Conservation (phyloP, 2,329 filamentous ascomycete species). For the Colletotrichum tanaceti region DNA sequence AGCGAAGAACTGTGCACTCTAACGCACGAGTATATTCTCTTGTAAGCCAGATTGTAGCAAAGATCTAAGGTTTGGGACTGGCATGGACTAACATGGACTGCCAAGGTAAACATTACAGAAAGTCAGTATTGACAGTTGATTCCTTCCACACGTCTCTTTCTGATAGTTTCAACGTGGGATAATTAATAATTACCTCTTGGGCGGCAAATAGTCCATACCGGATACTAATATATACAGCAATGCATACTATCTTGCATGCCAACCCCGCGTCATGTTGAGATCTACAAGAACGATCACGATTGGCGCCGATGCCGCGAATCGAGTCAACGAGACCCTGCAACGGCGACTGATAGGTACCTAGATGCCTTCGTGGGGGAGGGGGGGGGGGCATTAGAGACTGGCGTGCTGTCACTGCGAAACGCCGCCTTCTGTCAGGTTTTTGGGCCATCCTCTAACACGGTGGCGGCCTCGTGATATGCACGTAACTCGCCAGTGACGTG, state of each 20-base stretch:
- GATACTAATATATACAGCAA: not conserved
- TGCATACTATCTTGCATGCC: not conserved
- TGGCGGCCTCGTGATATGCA: slow-evolving; percentile 33
- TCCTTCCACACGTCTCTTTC: no score
- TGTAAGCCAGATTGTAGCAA: no score
- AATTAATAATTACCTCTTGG: no score
- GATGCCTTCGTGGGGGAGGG: no score
- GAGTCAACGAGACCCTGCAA: slow-evolving; percentile 4
- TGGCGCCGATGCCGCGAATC: slow-evolving; percentile 14
- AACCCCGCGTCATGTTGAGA: not conserved
- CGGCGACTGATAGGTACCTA: slow-evolving; percentile 15
- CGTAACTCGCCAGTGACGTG: slow-evolving; percentile 32
- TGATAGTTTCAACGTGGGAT: no score
- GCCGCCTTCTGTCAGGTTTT: slow-evolving; percentile 29
- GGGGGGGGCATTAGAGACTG: slow-evolving; percentile 10
- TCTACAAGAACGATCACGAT: slow-evolving; percentile 7
- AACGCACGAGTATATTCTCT: no score
- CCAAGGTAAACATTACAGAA: no score
- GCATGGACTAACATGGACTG: no score
- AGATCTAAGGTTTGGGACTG: no score
- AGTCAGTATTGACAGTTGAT: no score
- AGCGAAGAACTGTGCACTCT: no score
- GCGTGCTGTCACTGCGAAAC: slow-evolving; percentile 23
- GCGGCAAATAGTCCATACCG: not conserved
- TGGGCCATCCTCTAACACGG: slow-evolving; percentile 8